phyloP scores from a whole-genome alignment of 75 land plant genomes.

The Isoetes taiwanensis region DNA sequence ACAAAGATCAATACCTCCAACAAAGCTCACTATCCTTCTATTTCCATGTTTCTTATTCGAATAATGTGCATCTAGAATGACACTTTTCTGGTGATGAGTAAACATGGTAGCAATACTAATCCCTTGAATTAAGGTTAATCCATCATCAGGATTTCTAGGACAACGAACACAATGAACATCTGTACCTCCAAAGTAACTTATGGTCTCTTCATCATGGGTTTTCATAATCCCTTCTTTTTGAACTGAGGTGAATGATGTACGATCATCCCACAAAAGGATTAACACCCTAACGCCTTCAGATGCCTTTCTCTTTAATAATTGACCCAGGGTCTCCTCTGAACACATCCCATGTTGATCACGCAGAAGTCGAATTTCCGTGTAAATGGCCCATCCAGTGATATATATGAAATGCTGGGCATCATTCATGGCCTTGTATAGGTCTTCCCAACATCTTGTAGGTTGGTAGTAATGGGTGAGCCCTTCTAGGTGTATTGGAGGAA shows the following conservation, averaged over 20 bases:
- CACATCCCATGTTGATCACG: conserved; percentile 18
- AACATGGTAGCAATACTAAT: too few relatives aligned
- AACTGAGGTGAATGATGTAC: conserved; percentile 38
- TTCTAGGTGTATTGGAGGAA: conserved; percentile 17
- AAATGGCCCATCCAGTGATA: conserved; percentile 54
- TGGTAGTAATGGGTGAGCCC: neutral
- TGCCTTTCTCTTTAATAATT: conserved; percentile 24
- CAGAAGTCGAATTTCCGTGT: conserved; percentile 32
- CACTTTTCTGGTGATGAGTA: too few relatives aligned
- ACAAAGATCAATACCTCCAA: conserved; percentile 74
- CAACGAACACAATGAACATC: conserved; percentile 44
- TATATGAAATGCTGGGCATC: conserved; percentile 48
- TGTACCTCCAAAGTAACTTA: conserved; percentile 35
- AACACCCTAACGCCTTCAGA: conserved; percentile 21
- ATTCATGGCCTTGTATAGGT: conserved; percentile 46
- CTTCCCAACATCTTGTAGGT: conserved; percentile 60
- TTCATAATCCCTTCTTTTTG: conserved; percentile 45
- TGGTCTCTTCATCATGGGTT: conserved; percentile 50
- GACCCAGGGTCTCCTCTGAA: conserved; percentile 23
- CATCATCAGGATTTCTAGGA: conserved; percentile 32
- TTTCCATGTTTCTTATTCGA: neutral
- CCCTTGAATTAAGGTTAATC: conserved; percentile 18
- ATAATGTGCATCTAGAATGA: too few relatives aligned
- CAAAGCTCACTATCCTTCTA: conserved; percentile 43
- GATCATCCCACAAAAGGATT: conserved; percentile 44